Base-by-base conservation (phyloP, 495 filamentous ascomycete genomes). In the Podospora pseudoanserina region DNA sequence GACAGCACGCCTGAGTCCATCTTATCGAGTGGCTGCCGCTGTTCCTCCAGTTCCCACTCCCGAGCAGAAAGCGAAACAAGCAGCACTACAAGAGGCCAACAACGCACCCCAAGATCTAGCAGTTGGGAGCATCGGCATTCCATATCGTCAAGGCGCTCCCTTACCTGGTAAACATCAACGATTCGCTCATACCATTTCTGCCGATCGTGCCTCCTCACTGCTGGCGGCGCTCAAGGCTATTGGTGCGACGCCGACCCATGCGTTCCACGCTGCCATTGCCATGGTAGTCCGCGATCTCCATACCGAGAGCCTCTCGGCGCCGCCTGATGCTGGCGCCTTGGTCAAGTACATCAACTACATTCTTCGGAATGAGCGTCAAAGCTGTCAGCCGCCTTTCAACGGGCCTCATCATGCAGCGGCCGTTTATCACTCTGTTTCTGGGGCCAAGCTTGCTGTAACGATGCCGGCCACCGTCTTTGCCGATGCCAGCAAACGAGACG, bases 181-280 rank as follows among this genome's bases (percentile, higher is more conserved):
- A 19, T 0, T 70, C 19, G 20, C 74, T 5, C 27, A 65, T 30
- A 53, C 54, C 7, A 13, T 77, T 26, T 60, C 74, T 3, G 28
- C 57, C n/a, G 26, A 26, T 1, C 69, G 60, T 9, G 74, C 70
- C 4, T 16, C 66, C 19, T 30, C 64, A 2, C 63, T 79, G 3
- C 68, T 74, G 20, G 61, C 60, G 16, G 63, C 58, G 11, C 73
- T 74, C 65, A 78, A 76, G 44, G n/a, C 56, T 3, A 30, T 70
- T 4, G 70, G 72, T 0, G 69, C 73, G 1, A 80, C 73, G 18
- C 71, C 76, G 11, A 80, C 78, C 0, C 78, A 81, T 26, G 71
- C 69, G 44, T 78, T 80, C 67, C 74, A 76, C 66, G 68, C 77
- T 9, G 73, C 76, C 67, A 73, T 79, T 16, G 74, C 77, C 6